Conservation (phyloP, 768 basidiomycete species). For the Tulasnella sp. region DNA sequence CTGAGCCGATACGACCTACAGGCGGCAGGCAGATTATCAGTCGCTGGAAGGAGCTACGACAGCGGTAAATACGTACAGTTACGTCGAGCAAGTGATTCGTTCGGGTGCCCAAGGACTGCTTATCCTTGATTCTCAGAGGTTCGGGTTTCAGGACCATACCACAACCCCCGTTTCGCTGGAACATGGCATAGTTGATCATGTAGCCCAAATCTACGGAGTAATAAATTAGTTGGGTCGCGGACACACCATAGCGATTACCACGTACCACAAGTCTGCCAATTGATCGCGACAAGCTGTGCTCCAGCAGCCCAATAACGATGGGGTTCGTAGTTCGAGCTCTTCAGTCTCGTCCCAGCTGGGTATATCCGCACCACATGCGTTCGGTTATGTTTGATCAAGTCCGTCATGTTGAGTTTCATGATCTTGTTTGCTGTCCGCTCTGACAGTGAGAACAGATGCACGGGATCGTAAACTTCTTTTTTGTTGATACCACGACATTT, state of each 20-base stretch:
- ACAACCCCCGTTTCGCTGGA: constrained; percentile 79
- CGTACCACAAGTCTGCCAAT: constrained; percentile 95
- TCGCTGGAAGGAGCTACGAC: not conserved
- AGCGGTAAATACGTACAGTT: constrained; percentile 45
- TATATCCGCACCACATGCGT: constrained; percentile 82
- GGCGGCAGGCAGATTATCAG: not conserved
- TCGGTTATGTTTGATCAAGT: constrained; percentile 82
- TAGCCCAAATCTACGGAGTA: constrained; percentile 69
- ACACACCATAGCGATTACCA: constrained; percentile 27
- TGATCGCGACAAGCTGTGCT: constrained; percentile 85
- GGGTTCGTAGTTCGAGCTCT: constrained; percentile 83
- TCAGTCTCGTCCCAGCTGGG: constrained; percentile 76
- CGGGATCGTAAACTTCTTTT: constrained; percentile 76
- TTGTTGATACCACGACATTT: constrained; percentile 90
- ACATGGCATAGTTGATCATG: constrained; percentile 94
- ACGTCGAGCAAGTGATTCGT: constrained; percentile 63
- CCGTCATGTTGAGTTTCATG: constrained; percentile 59
- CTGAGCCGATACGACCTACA: constrained; percentile 77
- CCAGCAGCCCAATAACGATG: constrained; percentile 88
- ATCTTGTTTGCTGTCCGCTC: constrained; percentile 77
- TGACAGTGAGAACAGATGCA: constrained; percentile 90
- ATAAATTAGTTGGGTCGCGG: not conserved
- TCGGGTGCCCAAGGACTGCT: constrained; percentile 52
- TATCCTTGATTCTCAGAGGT: constrained; percentile 62
- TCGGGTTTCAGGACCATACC: constrained; percentile 90